phyloP scores from a whole-genome alignment of 139 green algal genomes.

The Desmodesmus armatus region DNA sequence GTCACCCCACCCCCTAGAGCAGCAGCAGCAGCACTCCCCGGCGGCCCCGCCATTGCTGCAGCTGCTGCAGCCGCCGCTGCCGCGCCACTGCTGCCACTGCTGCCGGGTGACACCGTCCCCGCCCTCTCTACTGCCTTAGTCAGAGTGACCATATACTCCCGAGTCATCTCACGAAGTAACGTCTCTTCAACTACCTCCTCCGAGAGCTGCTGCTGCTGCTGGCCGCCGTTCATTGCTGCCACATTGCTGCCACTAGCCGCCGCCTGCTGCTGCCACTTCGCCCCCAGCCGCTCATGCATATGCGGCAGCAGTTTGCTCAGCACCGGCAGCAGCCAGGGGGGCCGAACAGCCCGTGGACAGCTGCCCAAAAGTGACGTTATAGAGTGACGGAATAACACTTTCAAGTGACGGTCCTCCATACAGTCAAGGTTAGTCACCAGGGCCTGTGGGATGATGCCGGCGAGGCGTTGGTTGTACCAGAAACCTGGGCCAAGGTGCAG shows the following conservation, averaged over 20 bases:
- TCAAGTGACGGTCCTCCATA: constrained; percentile 68
- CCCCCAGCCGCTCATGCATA: constrained; percentile 24
- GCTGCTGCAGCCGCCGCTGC: constrained; percentile 17
- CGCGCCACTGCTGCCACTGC: constrained; percentile 7
- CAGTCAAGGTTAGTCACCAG: constrained; percentile 40
- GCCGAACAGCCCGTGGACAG: constrained; percentile 51
- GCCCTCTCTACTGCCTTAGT: constrained; percentile 29
- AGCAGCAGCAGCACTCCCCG: neutral
- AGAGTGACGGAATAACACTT: constrained; percentile 77
- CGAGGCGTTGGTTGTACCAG: constrained; percentile 40
- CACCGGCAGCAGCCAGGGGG: constrained; percentile 59
- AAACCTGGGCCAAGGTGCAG: constrained; percentile 11
- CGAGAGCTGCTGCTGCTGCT: constrained; percentile 46
- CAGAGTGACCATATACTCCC: constrained; percentile 75
- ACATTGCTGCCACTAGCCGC: constrained; percentile 21
- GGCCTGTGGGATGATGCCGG: constrained; percentile 16
- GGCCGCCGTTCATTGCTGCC: neutral
- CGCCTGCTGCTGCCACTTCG: constrained; percentile 30
- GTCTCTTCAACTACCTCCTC: constrained; percentile 76
- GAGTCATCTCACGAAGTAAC: constrained; percentile 75
- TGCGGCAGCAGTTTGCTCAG: constrained; percentile 48
- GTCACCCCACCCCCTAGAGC: too few relatives aligned
- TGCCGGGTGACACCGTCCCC: neutral
- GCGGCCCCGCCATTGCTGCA: constrained; percentile 5
- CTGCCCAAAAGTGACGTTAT: constrained; percentile 58